Percentiles rank a stretch among this genome's conserved stretches.
These are phyloP conservation scores for Carallia pectinifolia DNA, from an alignment of 345 rosid genomes.

Conservation along the genomic window DNA sequence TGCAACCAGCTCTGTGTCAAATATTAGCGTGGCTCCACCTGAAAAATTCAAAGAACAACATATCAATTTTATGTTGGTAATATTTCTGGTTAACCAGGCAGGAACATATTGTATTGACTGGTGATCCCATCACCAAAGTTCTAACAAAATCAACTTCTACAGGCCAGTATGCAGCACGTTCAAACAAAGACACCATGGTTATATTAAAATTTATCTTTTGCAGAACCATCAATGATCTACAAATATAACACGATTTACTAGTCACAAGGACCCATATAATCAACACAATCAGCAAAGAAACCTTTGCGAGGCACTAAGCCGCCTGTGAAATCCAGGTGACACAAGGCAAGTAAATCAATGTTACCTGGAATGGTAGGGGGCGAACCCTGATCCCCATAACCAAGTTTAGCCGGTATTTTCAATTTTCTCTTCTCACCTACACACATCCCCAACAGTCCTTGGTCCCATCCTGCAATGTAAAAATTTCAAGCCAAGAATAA, in stretches of 20 bases:
- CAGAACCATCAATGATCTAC: no score
- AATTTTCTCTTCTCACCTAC: constrained; percentile 92
- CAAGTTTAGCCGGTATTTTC: constrained; percentile 92
- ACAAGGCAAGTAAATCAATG: background rate
- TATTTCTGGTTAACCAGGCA: background rate
- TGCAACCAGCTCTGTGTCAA: constrained; percentile 86
- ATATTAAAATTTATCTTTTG: no score
- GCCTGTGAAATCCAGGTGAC: background rate
- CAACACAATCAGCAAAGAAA: background rate
- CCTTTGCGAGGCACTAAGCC: background rate
- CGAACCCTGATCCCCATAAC: constrained; percentile 85
- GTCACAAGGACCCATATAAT: background rate
- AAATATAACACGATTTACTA: no score
- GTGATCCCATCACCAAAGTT: background rate
- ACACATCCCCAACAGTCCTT: constrained; percentile 82
- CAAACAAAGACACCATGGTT: no score
- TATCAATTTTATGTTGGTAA: background rate
- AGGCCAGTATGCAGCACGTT: no score
- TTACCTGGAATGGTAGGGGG: constrained; percentile 95
- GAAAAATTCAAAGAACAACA: constrained; percentile 24
- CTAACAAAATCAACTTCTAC: no score
- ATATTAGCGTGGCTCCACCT: constrained; percentile 92
- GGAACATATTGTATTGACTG: background rate
- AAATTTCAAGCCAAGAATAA: background rate
- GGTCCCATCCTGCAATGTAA: constrained; percentile 84